Evolutionary conservation across 176 grass and related monocot species (phyloP), one percentile per base, ranked within the genome.

Genomic region (Echinochloa phyllopogon): DNA sequence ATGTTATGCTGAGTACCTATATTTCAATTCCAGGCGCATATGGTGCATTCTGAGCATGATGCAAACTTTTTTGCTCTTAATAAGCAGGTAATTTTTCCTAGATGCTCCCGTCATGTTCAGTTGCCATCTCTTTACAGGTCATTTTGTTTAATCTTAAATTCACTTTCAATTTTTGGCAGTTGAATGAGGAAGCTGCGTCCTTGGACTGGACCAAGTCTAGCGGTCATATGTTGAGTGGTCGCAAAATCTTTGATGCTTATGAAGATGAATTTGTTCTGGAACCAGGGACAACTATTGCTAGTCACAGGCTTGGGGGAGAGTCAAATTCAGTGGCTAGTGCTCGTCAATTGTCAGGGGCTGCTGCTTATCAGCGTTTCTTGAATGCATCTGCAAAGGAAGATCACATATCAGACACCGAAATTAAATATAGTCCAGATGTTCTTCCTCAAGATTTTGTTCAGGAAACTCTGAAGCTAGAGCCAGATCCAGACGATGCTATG

Each of bases 11-110:
- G 24, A n/a, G 20, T 44, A 16, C 38, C n/a, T 80, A 56, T 82
- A 27, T 88, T 67, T 66, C 45, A 38, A 86, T 90, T 87, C 66
- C 86, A 99, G 93, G 93, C 93, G 39, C 96, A 99, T 83, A 99
- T 96, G 96, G 93, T 99, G 68, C 89, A 96, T 45, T 92, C 91
- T 43, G 91, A 99, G 86, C 96, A 99, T 82, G 96, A 99, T 88
- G 83, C 91, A 20, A 85, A 89, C 16, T 99, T 99, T 72, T 99
- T 99, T 89, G 87, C 93, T 72, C 88, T 99, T 90, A 96, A 99
- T 83, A 99, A 94, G 63, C 93, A 94, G 90, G 93, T 99, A 25
- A 14, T 0, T 72, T 78, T 76, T 86, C 6, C 75, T 70, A 20
- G 20, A 60, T 71, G 18, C 36, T 37, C 40, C 4, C 23, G 10